Percentiles rank a stretch among this genome's conserved stretches.
These are phyloP conservation scores for Chlorencoelia australis DNA, from an alignment of 2,329 filamentous ascomycete genomes.

Conservation along the genomic window DNA sequence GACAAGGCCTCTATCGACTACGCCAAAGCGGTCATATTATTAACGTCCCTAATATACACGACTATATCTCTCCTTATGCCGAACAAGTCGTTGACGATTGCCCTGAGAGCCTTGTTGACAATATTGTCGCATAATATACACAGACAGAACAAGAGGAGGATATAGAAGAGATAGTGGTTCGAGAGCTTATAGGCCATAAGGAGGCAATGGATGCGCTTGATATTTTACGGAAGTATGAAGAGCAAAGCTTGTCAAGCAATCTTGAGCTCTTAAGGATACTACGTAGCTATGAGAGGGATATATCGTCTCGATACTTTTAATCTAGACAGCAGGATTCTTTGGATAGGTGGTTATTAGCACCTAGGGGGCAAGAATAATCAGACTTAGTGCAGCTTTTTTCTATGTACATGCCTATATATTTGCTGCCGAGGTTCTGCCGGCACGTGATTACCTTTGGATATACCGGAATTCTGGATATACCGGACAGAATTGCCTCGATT, in stretches of 20 bases:
- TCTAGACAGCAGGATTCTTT: not conserved
- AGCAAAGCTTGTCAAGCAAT: not conserved
- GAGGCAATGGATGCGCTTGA: not conserved
- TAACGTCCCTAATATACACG: too few species aligned
- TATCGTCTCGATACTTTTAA: not conserved
- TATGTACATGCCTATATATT: not conserved
- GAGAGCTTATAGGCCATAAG: not conserved
- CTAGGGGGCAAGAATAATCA: not conserved
- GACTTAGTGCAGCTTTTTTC: not conserved
- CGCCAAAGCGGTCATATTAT: too few species aligned
- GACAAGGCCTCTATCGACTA: too few species aligned
- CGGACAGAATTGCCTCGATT: not conserved
- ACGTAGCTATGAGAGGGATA: not conserved
- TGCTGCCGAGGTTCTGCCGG: not conserved
- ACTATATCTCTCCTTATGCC: too few species aligned
- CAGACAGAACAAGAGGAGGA: not conserved
- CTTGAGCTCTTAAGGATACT: not conserved
- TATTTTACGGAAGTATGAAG: not conserved
- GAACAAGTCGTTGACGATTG: not conserved
- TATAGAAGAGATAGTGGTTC: not conserved
- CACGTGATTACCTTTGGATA: not conserved
- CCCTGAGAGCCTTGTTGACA: not conserved
- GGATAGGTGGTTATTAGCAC: not conserved
- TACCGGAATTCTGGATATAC: not conserved
- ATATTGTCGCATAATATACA: not conserved